These are phyloP conservation scores for Candida broadrunensis DNA, from an alignment of 805 yeast species.

Conservation along the genomic window DNA sequence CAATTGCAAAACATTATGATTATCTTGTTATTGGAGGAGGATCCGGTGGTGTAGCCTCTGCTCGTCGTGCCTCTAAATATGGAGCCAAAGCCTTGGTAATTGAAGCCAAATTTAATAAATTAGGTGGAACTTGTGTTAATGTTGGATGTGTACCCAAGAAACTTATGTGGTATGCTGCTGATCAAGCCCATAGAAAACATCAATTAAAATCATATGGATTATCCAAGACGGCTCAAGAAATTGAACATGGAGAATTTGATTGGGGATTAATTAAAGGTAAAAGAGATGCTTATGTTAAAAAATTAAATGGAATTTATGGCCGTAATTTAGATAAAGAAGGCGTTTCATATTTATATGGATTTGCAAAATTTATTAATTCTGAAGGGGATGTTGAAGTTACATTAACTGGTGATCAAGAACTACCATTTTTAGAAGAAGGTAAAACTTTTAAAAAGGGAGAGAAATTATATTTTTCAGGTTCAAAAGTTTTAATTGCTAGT, in stretches of 20 bases:
- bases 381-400: conserved; percentile 78
- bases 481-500: conserved; percentile 82
- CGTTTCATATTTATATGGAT: conserved; percentile 83
- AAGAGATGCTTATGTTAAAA: conserved; percentile 85
- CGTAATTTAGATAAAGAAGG: conserved; percentile 84
- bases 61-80: conserved; percentile 91
- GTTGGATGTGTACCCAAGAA: conserved; percentile 99
- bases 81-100: conserved; percentile 86
- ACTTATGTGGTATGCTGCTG: conserved; percentile 98
- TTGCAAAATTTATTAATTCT: conserved; percentile 66
- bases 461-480: conserved; percentile 65
- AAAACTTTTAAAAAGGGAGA: conserved; percentile 45
- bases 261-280: conserved; percentile 82
- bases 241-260: conserved; percentile 55
- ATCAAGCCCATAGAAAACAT: conserved; percentile 69
- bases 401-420: conserved; percentile 38
- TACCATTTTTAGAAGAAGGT: conserved; percentile 28
- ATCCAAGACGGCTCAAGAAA: conserved; percentile 51
- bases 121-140: conserved; percentile 99
- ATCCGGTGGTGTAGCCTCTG: conserved; percentile 98
- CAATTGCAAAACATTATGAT: conserved; percentile 59
- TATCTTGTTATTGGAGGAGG: conserved; percentile 98
- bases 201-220: conserved; percentile 86
- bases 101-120: conserved; percentile 62
- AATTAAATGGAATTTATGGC: conserved; percentile 92